A percentile compares a stretch with the other conserved stretches of the same genome.
These are phyloP conservation scores for Streptanthus diversifolius DNA, from an alignment of 345 rosid species.

Conservation along the genomic window DNA sequence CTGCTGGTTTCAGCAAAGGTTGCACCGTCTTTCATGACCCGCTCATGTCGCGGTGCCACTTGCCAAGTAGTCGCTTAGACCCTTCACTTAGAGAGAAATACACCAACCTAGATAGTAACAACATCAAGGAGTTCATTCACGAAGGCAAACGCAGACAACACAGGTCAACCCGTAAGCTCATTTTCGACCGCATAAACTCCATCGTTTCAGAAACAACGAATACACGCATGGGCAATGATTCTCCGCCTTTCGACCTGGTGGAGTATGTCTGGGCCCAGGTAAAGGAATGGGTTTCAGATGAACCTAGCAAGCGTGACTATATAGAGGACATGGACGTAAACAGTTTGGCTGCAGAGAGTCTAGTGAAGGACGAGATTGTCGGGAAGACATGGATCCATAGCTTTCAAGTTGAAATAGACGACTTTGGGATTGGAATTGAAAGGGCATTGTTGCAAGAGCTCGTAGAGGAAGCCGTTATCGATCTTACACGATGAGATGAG, in stretches of 20 bases:
- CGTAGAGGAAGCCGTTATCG: constrained; percentile 69
- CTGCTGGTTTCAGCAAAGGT: constrained; percentile 56
- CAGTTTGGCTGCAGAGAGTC: constrained; percentile 62
- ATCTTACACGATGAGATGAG: constrained; percentile 34
- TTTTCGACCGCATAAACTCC: constrained; percentile 63
- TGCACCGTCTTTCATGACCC: constrained; percentile 31
- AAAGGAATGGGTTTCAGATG: constrained; percentile 58
- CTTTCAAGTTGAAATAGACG: constrained; percentile 44
- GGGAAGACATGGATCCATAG: constrained; percentile 64
- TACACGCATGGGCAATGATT: background rate
- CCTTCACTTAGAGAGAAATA: constrained; percentile 63
- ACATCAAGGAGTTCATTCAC: constrained; percentile 36
- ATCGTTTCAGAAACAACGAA: constrained; percentile 44
- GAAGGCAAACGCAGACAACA: constrained; percentile 75
- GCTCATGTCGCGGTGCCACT: constrained; percentile 51
- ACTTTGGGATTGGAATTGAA: constrained; percentile 57
- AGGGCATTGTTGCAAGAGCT: constrained; percentile 65
- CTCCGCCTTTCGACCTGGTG: constrained; percentile 35
- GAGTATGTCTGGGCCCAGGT: constrained; percentile 62
- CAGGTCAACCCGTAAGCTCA: constrained; percentile 60
- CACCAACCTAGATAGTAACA: constrained; percentile 37
- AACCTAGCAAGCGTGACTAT: constrained; percentile 18
- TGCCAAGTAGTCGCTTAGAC: constrained; percentile 69
- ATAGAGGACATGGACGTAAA: constrained; percentile 50
- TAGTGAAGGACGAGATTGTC: constrained; percentile 68